phyloP scores from a whole-genome alignment of 1,284 basidiomycete genomes.

The Pseudozyma sp. region DNA sequence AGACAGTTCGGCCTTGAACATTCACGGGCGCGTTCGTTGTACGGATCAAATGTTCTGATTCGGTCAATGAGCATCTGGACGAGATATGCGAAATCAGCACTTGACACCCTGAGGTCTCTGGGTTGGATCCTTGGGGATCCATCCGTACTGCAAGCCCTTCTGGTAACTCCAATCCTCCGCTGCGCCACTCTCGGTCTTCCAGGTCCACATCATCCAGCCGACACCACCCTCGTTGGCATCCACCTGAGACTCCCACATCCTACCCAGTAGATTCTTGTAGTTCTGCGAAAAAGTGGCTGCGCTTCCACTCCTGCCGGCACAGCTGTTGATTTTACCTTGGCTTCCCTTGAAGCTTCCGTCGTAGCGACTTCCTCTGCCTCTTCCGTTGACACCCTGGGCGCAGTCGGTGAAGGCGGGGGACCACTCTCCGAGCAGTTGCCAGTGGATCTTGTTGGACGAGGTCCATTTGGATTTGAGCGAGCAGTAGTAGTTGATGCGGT shows the following conservation, averaged over 20 bases:
- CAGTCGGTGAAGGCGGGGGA: constrained; percentile 81
- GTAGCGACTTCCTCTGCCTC: constrained; percentile 74
- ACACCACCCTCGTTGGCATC: constrained; percentile 69
- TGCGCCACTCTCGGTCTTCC: constrained; percentile 75
- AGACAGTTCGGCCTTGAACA: no score
- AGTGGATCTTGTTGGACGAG: constrained; percentile 54
- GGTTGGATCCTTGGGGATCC: constrained; percentile 58
- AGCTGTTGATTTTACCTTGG: constrained; percentile 75
- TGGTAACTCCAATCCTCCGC: constrained; percentile 68
- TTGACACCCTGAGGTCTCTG: constrained; percentile 34
- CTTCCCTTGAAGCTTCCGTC: constrained; percentile 3
- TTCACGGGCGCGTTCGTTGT: no score
- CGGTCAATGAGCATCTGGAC: not conserved
- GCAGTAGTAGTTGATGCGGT: constrained; percentile 62
- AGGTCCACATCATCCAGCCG: constrained; percentile 87
- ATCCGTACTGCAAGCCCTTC: constrained; percentile 63
- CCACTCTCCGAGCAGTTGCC: constrained; percentile 68
- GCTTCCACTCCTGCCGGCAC: constrained; percentile 78
- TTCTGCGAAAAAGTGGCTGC: constrained; percentile 78
- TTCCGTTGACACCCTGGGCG: constrained; percentile 79
- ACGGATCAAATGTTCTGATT: no score
- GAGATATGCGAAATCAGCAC: constrained; percentile 13
- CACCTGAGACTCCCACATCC: constrained; percentile 85
- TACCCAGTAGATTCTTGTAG: constrained; percentile 85
- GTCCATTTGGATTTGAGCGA: constrained; percentile 50